Conservation (phyloP, 1,139 yeast species). For the Chernovozyma aurita region DNA sequence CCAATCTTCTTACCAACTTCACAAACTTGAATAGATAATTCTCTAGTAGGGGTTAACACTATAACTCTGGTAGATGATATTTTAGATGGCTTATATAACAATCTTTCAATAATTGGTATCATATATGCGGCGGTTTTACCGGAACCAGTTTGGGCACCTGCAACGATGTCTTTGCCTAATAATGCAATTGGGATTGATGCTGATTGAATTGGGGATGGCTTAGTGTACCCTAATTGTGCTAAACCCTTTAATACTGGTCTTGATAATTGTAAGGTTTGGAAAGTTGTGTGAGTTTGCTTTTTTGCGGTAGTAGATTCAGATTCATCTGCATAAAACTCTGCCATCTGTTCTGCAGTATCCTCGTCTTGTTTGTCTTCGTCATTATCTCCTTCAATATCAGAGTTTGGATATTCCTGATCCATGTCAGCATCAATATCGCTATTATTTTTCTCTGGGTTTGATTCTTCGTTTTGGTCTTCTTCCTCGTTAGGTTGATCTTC, state of each 20-base stretch:
- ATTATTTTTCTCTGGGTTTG: slow-evolving; percentile 18
- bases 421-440: slow-evolving; percentile 25
- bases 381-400: slow-evolving; percentile 9
- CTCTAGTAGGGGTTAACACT: slow-evolving; percentile 94
- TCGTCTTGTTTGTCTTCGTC: slow-evolving; percentile 35
- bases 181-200: slow-evolving; percentile 92
- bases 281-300: slow-evolving; percentile 52
- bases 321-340: slow-evolving; percentile 59
- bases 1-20: slow-evolving; percentile 90
- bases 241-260: slow-evolving; percentile 87
- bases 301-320: slow-evolving; percentile 42
- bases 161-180: slow-evolving; percentile 90
- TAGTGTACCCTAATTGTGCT: slow-evolving; percentile 70
- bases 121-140: slow-evolving; percentile 99
- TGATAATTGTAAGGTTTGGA: slow-evolving; percentile 75
- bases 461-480: slow-evolving; percentile 23
- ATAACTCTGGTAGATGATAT: slow-evolving; percentile 85
- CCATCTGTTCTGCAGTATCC: slow-evolving; percentile 70
- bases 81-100: slow-evolving; percentile 81
- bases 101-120: slow-evolving; percentile 92
- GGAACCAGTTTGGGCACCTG: slow-evolving; percentile 99
- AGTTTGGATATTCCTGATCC: slow-evolving; percentile 20
- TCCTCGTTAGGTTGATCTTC: slow-evolving; percentile 21
- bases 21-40: slow-evolving; percentile 90
- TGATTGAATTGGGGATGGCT: slow-evolving; percentile 91